A percentile compares a stretch with the other conserved stretches of the same genome.
phyloP scores from a whole-genome alignment of 129 eudicot genomes.

The Escallonia herrerae region DNA sequence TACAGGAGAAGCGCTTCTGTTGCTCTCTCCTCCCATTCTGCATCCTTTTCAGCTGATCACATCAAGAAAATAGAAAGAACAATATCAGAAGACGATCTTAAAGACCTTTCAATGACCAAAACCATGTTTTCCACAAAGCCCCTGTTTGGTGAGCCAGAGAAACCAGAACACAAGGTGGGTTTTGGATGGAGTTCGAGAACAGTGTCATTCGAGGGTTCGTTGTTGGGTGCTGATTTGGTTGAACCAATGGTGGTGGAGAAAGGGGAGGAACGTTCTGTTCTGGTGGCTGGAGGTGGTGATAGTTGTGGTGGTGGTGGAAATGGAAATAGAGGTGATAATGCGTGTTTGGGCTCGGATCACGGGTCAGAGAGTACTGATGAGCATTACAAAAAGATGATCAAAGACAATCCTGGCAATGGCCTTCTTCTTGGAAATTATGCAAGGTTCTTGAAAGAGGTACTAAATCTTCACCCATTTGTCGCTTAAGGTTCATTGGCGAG shows the following conservation, averaged over 20 bases:
- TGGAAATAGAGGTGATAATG: not conserved
- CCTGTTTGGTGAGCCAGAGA: not conserved
- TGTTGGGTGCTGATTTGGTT: not conserved
- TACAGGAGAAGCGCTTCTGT: not conserved
- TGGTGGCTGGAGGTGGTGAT: not conserved
- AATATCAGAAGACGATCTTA: not conserved
- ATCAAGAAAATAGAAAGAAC: slow-evolving; percentile 5
- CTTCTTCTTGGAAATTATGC: slow-evolving; percentile 10
- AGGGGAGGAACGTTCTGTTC: too few species aligned
- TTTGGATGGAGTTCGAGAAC: not conserved
- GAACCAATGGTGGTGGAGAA: not conserved
- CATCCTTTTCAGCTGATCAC: not conserved
- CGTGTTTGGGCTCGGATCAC: not conserved
- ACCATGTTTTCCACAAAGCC: not conserved
- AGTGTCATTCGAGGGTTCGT: not conserved
- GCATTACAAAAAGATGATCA: slow-evolving; percentile 3
- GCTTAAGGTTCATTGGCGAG: not conserved
- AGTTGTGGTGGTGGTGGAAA: not conserved
- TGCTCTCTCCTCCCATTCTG: not conserved
- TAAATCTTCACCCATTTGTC: not conserved
- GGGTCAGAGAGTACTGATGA: slow-evolving; percentile 7
- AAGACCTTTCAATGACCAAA: not conserved
- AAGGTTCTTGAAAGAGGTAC: slow-evolving; percentile 8
- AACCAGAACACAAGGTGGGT: not conserved
- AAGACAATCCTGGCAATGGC: slow-evolving; percentile 4